Conservation (phyloP, 768 basidiomycete species). For the Sporobolomyces roseus region DNA sequence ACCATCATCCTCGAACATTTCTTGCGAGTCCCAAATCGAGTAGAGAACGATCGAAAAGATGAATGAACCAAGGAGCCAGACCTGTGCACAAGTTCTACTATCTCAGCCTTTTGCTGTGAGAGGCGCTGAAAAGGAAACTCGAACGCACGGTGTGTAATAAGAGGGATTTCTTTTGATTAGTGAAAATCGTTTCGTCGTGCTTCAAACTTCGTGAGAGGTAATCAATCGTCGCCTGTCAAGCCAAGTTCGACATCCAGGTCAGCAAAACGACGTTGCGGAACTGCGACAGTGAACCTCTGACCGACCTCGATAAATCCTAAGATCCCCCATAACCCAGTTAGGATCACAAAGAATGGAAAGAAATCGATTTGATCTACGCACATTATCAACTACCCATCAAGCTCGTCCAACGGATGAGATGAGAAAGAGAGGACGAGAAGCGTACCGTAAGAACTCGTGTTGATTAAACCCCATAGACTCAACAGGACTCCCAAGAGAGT, state of each 20-base stretch:
- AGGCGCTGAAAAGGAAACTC: not conserved
- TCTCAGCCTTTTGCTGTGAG: not conserved
- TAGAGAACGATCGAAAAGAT: constrained; percentile 7
- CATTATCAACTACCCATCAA: not conserved
- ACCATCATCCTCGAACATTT: not conserved
- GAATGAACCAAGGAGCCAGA: not conserved
- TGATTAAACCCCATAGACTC: not conserved
- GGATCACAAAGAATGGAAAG: constrained; percentile 1
- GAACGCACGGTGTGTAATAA: constrained; percentile 2
- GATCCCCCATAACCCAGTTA: constrained; percentile 2
- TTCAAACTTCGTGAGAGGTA: too few species aligned
- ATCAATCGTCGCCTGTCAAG: too few species aligned
- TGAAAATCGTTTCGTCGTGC: not conserved
- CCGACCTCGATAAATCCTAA: constrained; percentile 13
- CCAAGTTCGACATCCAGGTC: not conserved
- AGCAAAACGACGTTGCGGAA: not conserved
- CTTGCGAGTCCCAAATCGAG: constrained; percentile 17
- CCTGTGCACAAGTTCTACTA: not conserved
- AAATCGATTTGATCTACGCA: not conserved
- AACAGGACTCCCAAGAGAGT: not conserved
- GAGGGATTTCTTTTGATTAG: not conserved
- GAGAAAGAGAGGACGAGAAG: too few species aligned
- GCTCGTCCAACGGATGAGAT: not conserved
- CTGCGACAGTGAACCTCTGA: too few species aligned
- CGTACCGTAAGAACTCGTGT: not conserved